Evolutionary conservation across 2,329 filamentous ascomycete species (phyloP).

Genomic region (Neofusicoccum sp.): DNA sequence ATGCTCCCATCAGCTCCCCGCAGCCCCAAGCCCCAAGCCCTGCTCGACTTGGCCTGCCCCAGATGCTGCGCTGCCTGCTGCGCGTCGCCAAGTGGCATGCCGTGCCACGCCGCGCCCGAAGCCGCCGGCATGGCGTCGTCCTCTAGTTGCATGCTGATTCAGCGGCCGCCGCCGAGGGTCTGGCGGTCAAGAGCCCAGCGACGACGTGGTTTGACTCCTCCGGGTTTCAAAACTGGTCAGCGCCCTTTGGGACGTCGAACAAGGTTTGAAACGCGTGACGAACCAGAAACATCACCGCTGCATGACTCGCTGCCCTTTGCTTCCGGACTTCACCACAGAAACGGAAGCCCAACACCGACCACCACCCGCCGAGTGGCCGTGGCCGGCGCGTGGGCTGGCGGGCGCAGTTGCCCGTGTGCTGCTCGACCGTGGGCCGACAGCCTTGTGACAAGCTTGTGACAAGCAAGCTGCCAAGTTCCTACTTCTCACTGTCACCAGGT

Average conservation of each 20-base stretch:
- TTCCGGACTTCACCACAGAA: constrained; percentile 6
- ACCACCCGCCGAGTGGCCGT: neutral
- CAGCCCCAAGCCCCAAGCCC: neutral
- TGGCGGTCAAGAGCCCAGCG: neutral
- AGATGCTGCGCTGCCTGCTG: neutral
- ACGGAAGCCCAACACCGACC: neutral
- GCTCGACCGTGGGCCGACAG: neutral
- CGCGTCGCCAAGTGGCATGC: neutral
- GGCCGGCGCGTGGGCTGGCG: neutral
- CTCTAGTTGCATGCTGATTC: neutral
- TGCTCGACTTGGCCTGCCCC: neutral
- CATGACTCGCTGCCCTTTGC: constrained; percentile 10
- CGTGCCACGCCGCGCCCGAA: neutral
- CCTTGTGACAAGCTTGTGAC: neutral
- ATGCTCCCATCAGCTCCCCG: neutral
- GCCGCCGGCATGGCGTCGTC: neutral
- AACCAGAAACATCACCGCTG: constrained; percentile 7
- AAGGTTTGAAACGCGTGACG: constrained; percentile 10
- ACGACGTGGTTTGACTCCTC: neutral
- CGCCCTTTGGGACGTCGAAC: neutral
- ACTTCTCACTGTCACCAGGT: neutral
- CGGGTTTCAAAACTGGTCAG: neutral
- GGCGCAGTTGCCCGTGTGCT: neutral
- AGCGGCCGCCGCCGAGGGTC: neutral
- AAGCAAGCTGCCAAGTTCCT: neutral